Percentiles rank a stretch among this genome's conserved stretches.
These are phyloP conservation scores for Penicillium sp. DNA, from an alignment of 2,329 filamentous ascomycete species.

Conservation along the genomic window DNA sequence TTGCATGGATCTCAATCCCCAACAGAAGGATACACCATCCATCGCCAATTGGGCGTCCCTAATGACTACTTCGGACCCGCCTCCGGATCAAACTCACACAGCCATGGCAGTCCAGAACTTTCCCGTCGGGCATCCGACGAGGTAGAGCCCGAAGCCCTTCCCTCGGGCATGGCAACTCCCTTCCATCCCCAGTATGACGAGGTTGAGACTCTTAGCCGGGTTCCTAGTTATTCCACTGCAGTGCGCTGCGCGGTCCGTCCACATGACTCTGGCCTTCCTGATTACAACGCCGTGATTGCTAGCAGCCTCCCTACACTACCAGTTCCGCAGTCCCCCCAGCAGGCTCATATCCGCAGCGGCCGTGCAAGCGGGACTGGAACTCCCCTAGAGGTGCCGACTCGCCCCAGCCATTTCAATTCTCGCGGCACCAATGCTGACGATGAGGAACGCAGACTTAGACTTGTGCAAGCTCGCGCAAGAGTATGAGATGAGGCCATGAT, in stretches of 20 bases:
- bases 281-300: slow-evolving; percentile 53
- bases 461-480: slow-evolving; percentile 34
- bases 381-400: slow-evolving; percentile 23
- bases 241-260: slow-evolving; percentile 56
- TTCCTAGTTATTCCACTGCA: slow-evolving; percentile 69
- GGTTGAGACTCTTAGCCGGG: slow-evolving; percentile 58
- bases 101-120: slow-evolving; percentile 28
- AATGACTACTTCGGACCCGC: slow-evolving; percentile 27
- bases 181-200: slow-evolving; percentile 44
- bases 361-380: slow-evolving; percentile 27
- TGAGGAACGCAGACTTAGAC: slow-evolving; percentile 33
- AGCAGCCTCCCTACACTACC: slow-evolving; percentile 22
- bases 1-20: slow-evolving; percentile 14
- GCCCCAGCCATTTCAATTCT: slow-evolving; percentile 20
- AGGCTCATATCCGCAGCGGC: slow-evolving; percentile 32
- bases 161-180: slow-evolving; percentile 37
- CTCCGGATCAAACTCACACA: slow-evolving; percentile 29
- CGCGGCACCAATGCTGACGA: slow-evolving; percentile 29
- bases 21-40: slow-evolving; percentile 18
- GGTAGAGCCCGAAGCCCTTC: slow-evolving; percentile 39
- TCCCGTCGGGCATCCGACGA: slow-evolving; percentile 44
- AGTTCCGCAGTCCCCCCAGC: slow-evolving; percentile 31
- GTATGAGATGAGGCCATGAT: slow-evolving; percentile 13
- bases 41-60: slow-evolving; percentile 22
- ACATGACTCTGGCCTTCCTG: slow-evolving; percentile 50